Evolutionary conservation across 2,329 filamentous ascomycete species (phyloP).

Genomic region (Aspergillus aculeatinus): DNA sequence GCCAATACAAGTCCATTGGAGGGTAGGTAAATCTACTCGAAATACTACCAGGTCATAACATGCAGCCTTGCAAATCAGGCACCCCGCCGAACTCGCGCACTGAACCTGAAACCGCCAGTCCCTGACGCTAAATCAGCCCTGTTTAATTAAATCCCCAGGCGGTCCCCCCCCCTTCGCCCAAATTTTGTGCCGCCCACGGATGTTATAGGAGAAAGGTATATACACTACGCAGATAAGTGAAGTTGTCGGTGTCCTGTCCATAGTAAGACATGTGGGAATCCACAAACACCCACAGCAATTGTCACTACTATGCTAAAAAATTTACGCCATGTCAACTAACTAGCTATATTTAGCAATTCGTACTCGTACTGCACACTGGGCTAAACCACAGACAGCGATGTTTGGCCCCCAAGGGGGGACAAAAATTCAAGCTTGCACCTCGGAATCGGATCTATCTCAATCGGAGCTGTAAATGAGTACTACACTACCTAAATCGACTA

Average conservation of each 20-base stretch:
- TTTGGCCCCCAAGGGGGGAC: background rate
- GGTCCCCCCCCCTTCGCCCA: background rate
- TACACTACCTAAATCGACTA: background rate
- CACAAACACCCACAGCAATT: background rate
- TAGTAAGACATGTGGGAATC: background rate
- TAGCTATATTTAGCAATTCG: background rate
- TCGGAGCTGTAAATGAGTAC: background rate
- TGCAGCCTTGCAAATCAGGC: background rate
- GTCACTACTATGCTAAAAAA: background rate
- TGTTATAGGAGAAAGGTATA: background rate
- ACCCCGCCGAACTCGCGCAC: background rate
- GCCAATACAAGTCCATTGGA: background rate
- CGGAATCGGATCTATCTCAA: background rate
- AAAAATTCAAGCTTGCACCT: too few species aligned
- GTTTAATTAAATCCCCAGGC: background rate
- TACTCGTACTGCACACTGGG: background rate
- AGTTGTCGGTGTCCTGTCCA: background rate
- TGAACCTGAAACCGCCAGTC: slow-evolving; percentile 2
- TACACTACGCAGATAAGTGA: too few species aligned
- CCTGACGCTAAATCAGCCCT: slow-evolving; percentile 1
- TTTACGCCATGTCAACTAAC: too few species aligned
- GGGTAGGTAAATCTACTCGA: background rate
- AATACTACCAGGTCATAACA: background rate
- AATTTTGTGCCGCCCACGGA: too few species aligned
- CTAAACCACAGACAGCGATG: background rate